Conservation (phyloP, 78 protist genomes). For the Chrysochromulina parva region DNA sequence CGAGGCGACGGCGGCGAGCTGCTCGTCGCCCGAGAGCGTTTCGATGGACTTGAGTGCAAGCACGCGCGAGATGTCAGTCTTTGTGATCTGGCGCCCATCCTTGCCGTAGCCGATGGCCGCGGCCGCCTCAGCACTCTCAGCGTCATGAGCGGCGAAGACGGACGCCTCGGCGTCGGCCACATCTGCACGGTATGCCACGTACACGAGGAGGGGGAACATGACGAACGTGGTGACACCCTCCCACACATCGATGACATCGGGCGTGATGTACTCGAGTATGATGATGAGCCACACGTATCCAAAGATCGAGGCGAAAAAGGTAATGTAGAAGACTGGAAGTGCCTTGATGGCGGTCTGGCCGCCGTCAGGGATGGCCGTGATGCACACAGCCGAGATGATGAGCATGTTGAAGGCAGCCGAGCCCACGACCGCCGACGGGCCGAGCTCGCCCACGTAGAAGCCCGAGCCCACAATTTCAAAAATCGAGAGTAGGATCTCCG, state of each 20-base stretch:
- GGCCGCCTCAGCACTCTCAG: not conserved
- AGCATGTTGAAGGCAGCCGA: not conserved
- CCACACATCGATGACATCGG: not conserved
- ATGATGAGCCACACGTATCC: not conserved
- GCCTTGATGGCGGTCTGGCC: not conserved
- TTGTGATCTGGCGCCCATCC: no score
- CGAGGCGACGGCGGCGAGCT: no score
- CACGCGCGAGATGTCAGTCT: no score
- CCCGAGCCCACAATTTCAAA: not conserved
- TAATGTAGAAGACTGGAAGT: not conserved
- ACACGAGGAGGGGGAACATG: not conserved
- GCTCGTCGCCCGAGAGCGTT: no score
- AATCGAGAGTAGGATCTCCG: conserved; percentile 21
- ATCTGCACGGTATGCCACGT: not conserved
- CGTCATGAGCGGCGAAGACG: no score
- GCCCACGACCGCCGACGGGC: not conserved
- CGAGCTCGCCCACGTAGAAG: not conserved
- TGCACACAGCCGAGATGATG: not conserved
- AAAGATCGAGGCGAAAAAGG: not conserved
- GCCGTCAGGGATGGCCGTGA: not conserved
- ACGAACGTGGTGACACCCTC: not conserved
- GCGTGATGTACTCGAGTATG: not conserved
- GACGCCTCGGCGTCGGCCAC: no score
- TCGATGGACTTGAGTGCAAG: no score
- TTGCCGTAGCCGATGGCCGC: no score